A percentile compares a stretch with the other conserved stretches of the same genome.
Evolutionary conservation across 139 green algal genomes (phyloP).

Genomic region (Helicosporidium sp.): DNA sequence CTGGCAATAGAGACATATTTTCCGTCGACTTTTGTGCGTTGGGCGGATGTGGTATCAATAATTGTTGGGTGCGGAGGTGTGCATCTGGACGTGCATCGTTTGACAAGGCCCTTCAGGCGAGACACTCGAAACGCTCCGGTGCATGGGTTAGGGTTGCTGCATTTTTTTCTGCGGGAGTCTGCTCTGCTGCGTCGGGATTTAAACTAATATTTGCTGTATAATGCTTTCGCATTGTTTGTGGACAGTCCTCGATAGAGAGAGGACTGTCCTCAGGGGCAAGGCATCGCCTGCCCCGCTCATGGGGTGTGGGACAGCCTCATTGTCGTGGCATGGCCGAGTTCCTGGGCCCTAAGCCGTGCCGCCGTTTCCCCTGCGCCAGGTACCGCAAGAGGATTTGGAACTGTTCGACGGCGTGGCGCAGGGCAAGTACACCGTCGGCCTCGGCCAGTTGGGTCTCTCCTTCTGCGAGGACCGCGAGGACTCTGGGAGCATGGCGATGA

Average conservation of each 20-base stretch:
- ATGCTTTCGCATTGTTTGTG: too few species aligned
- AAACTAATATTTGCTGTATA: too few species aligned
- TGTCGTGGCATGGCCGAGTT: neutral
- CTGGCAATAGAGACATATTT: conserved; percentile 53
- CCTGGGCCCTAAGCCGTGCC: neutral
- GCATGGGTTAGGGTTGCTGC: too few species aligned
- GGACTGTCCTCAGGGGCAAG: too few species aligned
- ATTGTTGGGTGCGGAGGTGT: neutral
- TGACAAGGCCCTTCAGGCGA: too few species aligned
- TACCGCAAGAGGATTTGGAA: conserved; percentile 49
- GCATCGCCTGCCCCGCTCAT: too few species aligned
- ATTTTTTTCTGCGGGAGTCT: too few species aligned
- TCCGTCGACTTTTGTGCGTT: conserved; percentile 24
- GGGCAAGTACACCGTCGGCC: conserved; percentile 70
- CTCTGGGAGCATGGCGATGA: conserved; percentile 51
- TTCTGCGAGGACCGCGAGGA: conserved; percentile 61
- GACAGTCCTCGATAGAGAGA: too few species aligned
- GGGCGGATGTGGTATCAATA: neutral
- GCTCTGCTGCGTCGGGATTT: too few species aligned
- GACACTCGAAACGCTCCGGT: too few species aligned
- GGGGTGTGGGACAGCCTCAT: too few species aligned
- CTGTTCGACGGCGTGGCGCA: conserved; percentile 27
- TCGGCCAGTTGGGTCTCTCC: conserved; percentile 53
- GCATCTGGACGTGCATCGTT: too few species aligned
- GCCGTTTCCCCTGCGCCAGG: conserved; percentile 6